phyloP scores from a whole-genome alignment of 768 basidiomycete genomes.

The Tricholoma bakamatsutake region DNA sequence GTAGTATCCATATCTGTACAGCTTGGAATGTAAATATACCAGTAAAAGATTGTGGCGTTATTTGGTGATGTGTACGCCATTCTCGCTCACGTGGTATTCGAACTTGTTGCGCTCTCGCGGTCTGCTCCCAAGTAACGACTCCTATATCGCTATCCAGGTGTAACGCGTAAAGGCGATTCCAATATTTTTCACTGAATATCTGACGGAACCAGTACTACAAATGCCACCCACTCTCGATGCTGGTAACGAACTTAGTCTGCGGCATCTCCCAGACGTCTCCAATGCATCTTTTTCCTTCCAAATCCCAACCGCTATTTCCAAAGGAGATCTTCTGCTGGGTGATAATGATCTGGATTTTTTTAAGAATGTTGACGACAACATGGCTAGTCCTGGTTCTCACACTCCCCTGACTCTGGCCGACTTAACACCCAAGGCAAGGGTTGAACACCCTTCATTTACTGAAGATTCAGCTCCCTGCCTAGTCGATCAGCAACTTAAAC shows the following conservation, averaged over 20 bases:
- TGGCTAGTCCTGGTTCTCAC: slow-evolving; percentile 26
- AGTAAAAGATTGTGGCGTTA: slow-evolving; percentile 6
- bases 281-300: slow-evolving; percentile 51
- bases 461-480: too few relatives aligned
- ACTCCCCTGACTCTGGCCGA: slow-evolving; percentile 34
- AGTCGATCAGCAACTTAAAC: slow-evolving; percentile 3
- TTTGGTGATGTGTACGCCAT: slow-evolving; percentile 14
- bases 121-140: too few relatives aligned
- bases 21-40: too few relatives aligned
- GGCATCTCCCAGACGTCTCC: slow-evolving; percentile 50
- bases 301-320: slow-evolving; percentile 36
- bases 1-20: too few relatives aligned
- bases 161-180: neutral
- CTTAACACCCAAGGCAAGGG: slow-evolving; percentile 15
- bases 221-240: slow-evolving; percentile 24
- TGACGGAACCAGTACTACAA: neutral
- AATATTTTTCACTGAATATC: neutral
- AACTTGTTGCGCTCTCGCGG: neutral
- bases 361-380: slow-evolving; percentile 31
- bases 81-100: slow-evolving; percentile 12
- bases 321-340: slow-evolving; percentile 46
- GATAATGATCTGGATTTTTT: slow-evolving; percentile 46
- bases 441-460: neutral
- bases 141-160: too few relatives aligned
- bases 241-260: slow-evolving; percentile 39